Percentiles rank a stretch among this genome's conserved stretches.
These are phyloP conservation scores for Lobosporangium transversale DNA, from an alignment of 192 early-diverging fungal genomes.

Conservation along the genomic window DNA sequence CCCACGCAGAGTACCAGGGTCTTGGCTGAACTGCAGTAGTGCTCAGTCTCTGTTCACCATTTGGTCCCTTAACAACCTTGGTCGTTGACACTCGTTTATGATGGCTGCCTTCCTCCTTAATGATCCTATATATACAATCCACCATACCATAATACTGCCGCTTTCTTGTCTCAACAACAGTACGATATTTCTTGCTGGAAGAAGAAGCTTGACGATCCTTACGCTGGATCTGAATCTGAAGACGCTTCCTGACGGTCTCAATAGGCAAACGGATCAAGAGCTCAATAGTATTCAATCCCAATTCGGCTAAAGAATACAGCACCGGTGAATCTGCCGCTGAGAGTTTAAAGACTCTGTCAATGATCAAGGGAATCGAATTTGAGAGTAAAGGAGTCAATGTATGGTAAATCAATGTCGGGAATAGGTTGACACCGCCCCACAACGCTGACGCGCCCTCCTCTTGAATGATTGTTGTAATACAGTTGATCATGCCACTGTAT, in stretches of 20 bases:
- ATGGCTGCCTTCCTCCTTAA: conserved; percentile 78
- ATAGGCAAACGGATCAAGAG: conserved; percentile 83
- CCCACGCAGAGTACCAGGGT: conserved; percentile 64
- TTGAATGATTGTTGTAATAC: conserved; percentile 74
- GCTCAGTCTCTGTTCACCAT: conserved; percentile 12
- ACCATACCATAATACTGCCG: conserved; percentile 81
- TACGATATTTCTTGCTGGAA: conserved; percentile 61
- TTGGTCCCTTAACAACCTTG: conserved; percentile 7
- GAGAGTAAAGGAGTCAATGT: conserved; percentile 79
- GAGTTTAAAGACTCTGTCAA: conserved; percentile 73
- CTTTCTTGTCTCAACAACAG: conserved; percentile 71
- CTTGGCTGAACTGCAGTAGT: conserved; percentile 15
- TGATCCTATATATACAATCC: conserved; percentile 74
- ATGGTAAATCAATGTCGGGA: conserved; percentile 86
- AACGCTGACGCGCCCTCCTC: conserved; percentile 79
- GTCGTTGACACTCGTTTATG: conserved; percentile 46
- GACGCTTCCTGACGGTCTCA: conserved; percentile 86
- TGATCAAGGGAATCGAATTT: conserved; percentile 70
- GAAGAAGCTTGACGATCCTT: conserved; percentile 35
- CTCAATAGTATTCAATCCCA: conserved; percentile 79
- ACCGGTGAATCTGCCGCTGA: conserved; percentile 76
- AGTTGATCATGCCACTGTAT: conserved; percentile 87
- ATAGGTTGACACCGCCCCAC: conserved; percentile 75
- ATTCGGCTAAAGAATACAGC: conserved; percentile 68
- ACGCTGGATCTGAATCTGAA: conserved; percentile 80